Conservation (phyloP, 495 filamentous ascomycete species). For the Aspergillus ostianus region DNA sequence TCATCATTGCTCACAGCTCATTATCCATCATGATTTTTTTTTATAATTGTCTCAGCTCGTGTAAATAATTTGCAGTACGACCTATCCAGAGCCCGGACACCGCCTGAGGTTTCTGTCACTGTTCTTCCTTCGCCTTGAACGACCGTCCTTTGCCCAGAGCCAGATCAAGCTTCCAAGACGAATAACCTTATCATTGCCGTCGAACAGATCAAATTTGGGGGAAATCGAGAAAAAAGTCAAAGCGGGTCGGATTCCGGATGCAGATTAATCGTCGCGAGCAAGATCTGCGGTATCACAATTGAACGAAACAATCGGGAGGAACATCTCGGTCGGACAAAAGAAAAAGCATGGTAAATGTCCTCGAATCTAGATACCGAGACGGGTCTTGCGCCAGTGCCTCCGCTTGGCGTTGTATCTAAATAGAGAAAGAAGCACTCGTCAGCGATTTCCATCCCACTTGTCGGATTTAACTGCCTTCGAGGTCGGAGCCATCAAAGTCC, state of each 20-base stretch:
- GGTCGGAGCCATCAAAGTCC: slow-evolving; percentile 8
- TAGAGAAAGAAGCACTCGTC: neutral
- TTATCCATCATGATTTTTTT: slow-evolving; percentile 27
- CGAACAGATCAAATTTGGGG: slow-evolving; percentile 1
- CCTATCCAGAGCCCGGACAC: slow-evolving; percentile 15
- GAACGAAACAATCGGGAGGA: slow-evolving; percentile 21
- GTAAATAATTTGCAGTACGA: slow-evolving; percentile 21
- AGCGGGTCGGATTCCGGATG: slow-evolving; percentile 16
- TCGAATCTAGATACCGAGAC: slow-evolving; percentile 84
- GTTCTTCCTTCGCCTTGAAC: slow-evolving; percentile 4
- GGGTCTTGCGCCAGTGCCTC: slow-evolving; percentile 99
- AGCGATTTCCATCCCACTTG: neutral
- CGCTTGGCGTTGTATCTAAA: slow-evolving; percentile 98
- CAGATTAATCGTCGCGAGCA: slow-evolving; percentile 22
- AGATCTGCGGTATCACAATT: slow-evolving; percentile 25
- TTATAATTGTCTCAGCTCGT: slow-evolving; percentile 23
- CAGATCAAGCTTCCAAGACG: neutral
- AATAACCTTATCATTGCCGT: slow-evolving; percentile 2
- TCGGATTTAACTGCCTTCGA: neutral
- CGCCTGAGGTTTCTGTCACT: slow-evolving; percentile 3
- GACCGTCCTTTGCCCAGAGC: slow-evolving; percentile 1
- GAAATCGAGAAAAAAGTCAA: slow-evolving; percentile 6
- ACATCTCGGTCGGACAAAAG: slow-evolving; percentile 21
- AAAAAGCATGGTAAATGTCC: slow-evolving; percentile 9
- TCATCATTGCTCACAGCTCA: slow-evolving; percentile 18